Percentiles rank a stretch among this genome's conserved stretches.
These are phyloP conservation scores for Diaporthe batatas DNA, from an alignment of 2,329 filamentous ascomycete species.

Conservation along the genomic window DNA sequence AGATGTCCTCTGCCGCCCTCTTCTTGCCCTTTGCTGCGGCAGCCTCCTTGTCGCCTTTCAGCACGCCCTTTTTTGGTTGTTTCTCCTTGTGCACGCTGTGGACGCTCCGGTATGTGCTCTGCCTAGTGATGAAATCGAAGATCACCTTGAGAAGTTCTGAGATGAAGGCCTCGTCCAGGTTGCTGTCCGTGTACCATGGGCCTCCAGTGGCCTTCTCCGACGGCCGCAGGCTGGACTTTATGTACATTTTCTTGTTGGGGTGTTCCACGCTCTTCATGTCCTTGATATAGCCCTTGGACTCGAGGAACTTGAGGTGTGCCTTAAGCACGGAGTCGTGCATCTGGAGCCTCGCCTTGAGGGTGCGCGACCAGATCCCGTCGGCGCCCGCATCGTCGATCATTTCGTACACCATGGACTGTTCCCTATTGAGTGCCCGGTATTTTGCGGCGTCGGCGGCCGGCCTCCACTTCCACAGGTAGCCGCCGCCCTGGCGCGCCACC, in stretches of 20 bases:
- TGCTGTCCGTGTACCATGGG: slow-evolving; percentile 93
- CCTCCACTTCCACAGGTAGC: slow-evolving; percentile 70
- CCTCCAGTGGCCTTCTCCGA: slow-evolving; percentile 93
- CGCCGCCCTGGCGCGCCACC: slow-evolving; percentile 57
- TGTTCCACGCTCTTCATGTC: slow-evolving; percentile 93
- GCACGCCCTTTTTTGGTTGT: slow-evolving; percentile 68
- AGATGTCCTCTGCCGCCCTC: slow-evolving; percentile 63
- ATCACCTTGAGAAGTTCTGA: slow-evolving; percentile 80
- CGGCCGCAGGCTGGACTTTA: slow-evolving; percentile 86
- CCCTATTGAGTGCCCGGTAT: slow-evolving; percentile 70
- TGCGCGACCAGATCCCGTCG: slow-evolving; percentile 92
- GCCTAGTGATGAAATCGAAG: slow-evolving; percentile 77
- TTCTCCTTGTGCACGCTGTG: slow-evolving; percentile 53
- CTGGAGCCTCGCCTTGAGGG: slow-evolving; percentile 82
- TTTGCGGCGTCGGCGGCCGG: slow-evolving; percentile 72
- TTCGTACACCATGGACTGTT: slow-evolving; percentile 86
- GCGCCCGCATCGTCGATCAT: slow-evolving; percentile 88
- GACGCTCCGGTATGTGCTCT: slow-evolving; percentile 75
- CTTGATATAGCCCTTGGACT: slow-evolving; percentile 85
- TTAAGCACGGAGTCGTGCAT: slow-evolving; percentile 88
- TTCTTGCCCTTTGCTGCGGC: slow-evolving; percentile 61
- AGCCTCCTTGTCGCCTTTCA: slow-evolving; percentile 58
- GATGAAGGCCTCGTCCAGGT: slow-evolving; percentile 91
- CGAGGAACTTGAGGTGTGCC: slow-evolving; percentile 85
- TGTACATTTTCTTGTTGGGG: slow-evolving; percentile 95